Base-by-base conservation (phyloP, 179 eudicot species). In the Gypsophila paniculata region DNA sequence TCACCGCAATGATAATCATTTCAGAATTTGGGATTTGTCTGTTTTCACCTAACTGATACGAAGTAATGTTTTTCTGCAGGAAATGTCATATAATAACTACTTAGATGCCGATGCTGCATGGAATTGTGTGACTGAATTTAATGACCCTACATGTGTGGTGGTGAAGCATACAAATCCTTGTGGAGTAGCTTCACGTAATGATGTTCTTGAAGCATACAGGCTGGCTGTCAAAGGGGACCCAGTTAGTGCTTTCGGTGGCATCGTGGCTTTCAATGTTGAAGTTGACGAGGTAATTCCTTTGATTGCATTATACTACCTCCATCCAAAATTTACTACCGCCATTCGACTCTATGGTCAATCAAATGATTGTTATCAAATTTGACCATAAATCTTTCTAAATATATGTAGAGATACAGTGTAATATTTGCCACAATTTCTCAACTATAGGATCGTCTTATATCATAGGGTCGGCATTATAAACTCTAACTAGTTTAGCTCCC, bases 111-210 rank as follows among this genome's bases (percentile, higher is more conserved):
- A 91, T 84, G 99, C 97, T 68, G 99, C 99, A 75, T 94, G 97
- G 99, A 94, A 91, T 60, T 94, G 99, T 80, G 99, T 91, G 58
- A 86, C 95, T 34, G 99, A 91, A 75, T 94, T 94, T 82, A 74
- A 80, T 61, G 87, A 83, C 69, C 99, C 99, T 26, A 91, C 99
- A 15, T 94, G 99, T 73, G 99, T 94, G 23, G 85, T 94, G 70
- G 96, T 94, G 75, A 94, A 94, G 82, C 99, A 94, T 80, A 89
- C 97, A 80, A 94, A 94, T 72, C 99, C 99, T n/a, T 94, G 99
- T 79, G 99, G 99, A 64, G 96, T 94, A 42, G 99, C 99, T 81
- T 91, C 97, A 55, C 96, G 97, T 55, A 83, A 84, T 71, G 84
- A 91, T 78, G 86, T 94, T 53, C 84, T 91, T 66, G 96, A 91